Base-by-base conservation (phyloP, 192 early-diverging fungal species). In the Coemansia sp. region DNA sequence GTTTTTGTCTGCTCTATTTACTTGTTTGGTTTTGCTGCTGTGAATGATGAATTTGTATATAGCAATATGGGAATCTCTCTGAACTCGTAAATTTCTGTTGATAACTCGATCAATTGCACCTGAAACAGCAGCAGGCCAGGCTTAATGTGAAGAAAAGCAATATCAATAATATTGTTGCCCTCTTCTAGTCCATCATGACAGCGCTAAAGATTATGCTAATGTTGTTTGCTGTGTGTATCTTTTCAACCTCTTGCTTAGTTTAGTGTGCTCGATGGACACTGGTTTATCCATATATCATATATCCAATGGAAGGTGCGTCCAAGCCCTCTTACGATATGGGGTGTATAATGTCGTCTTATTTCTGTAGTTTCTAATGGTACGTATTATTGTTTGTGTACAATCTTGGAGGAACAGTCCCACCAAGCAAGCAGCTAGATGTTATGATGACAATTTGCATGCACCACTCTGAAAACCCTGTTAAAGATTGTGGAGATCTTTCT, bases 361-460 rank as follows among this genome's bases (percentile, higher is more conserved):
- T 32, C 0, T 32, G 3, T 32, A 32, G 32, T 32, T 4, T 32
- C 32, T 32, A 32, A 32, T 32, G 32, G 54, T 56, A 23, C 10
- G 15, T 18, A 11, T 56, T 23, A 52, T 40, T 37, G 45, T 9
- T 6, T 21, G 3, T n/a, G 15, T 56, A 26, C 32, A 32, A 32
- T 32, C 32, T 32, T 1, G 32, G 32, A 32, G 32, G 32, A 32
- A 32, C 32, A 32, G 32, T 32, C 4, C 32, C 32, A 32, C 32
- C 32, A 32, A 32, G 52, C 52, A 54, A 54, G 21, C 32, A 32
- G 19, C 3, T 41, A 59, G 39, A 23, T 71, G 67, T 63, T 53
- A 64, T 71, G 77, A 80, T 80, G 77, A 80, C 77, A 80, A 75
- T 47, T 62, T 80, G 71, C 77, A 80, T 80, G 77, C 77, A 80